phyloP scores from a whole-genome alignment of 352 stramenopile species.

The Globisporangium perplexum region DNA sequence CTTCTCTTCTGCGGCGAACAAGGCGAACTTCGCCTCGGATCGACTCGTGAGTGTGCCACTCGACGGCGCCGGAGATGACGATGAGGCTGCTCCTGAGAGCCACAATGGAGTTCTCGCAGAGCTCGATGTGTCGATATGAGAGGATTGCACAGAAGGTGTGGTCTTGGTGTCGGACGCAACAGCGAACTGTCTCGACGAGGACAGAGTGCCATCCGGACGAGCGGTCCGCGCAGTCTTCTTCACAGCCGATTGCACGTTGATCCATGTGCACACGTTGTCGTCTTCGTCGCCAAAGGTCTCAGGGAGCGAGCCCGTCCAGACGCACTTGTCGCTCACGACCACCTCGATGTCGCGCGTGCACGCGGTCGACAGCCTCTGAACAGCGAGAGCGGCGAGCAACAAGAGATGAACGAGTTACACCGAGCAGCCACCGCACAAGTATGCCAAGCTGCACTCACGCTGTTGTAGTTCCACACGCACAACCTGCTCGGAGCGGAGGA shows the following conservation, averaged over 20 bases:
- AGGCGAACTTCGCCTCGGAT: constrained; percentile 8
- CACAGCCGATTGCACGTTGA: constrained; percentile 29
- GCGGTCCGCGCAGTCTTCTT: constrained; percentile 33
- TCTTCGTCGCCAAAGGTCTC: constrained; percentile 67
- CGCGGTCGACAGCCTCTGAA: constrained; percentile 30
- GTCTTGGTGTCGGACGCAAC: background rate
- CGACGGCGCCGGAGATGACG: background rate
- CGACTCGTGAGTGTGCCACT: background rate
- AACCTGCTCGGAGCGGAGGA: constrained; percentile 41
- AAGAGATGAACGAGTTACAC: background rate
- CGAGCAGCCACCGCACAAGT: background rate
- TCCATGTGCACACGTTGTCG: constrained; percentile 63
- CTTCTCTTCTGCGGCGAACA: constrained; percentile 11
- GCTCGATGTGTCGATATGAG: constrained; percentile 1
- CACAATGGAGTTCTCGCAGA: constrained; percentile 10
- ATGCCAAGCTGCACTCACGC: constrained; percentile 21
- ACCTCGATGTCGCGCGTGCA: constrained; percentile 68
- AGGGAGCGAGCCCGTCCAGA: constrained; percentile 72
- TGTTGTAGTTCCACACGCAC: constrained; percentile 83
- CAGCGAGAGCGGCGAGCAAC: too few species aligned
- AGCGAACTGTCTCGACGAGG: background rate
- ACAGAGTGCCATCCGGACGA: constrained; percentile 4
- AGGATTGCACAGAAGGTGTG: background rate
- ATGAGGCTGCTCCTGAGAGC: constrained; percentile 8
- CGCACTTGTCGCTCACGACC: constrained; percentile 42